Conservation (phyloP, 306 rosid genomes). For the Lathyrus oleraceus region DNA sequence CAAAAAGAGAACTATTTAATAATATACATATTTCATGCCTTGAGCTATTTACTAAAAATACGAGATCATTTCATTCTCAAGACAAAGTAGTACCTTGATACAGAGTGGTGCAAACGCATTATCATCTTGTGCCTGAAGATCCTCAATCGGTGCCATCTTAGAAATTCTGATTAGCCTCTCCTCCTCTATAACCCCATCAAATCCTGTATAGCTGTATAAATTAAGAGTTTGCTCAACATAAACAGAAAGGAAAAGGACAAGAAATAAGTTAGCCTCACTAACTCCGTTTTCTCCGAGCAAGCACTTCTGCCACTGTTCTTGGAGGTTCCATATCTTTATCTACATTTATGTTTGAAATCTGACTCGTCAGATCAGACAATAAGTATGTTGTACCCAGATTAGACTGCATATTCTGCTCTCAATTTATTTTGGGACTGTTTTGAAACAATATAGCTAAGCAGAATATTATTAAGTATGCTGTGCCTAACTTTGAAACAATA, state of each 20-base stretch:
- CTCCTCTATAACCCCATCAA: constrained; percentile 54
- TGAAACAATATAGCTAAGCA: background rate
- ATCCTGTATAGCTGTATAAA: constrained; percentile 47
- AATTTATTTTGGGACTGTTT: constrained; percentile 4
- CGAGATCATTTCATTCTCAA: constrained; percentile 1
- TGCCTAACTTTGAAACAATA: too few species aligned
- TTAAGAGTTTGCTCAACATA: constrained; percentile 34
- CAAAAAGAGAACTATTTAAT: constrained; percentile 8
- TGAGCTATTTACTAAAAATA: constrained; percentile 18
- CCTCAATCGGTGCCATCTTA: constrained; percentile 82
- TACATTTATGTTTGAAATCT: constrained; percentile 50
- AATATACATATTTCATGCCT: background rate
- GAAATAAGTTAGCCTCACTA: constrained; percentile 37
- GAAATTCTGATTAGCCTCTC: constrained; percentile 67
- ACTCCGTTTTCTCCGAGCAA: constrained; percentile 71
- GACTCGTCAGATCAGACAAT: constrained; percentile 36
- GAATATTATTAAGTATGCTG: too few species aligned
- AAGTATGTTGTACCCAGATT: constrained; percentile 6
- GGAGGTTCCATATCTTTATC: constrained; percentile 82
- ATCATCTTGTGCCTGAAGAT: constrained; percentile 69
- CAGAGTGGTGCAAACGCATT: constrained; percentile 76
- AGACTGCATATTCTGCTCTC: constrained; percentile 20
- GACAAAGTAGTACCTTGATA: constrained; percentile 71
- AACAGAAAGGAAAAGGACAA: constrained; percentile 26
- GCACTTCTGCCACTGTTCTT: constrained; percentile 68